Percentiles rank a stretch among this genome's conserved stretches.
phyloP scores from a whole-genome alignment of 176 grass and related monocot genomes.

The Hyparrhenia diplandra region DNA sequence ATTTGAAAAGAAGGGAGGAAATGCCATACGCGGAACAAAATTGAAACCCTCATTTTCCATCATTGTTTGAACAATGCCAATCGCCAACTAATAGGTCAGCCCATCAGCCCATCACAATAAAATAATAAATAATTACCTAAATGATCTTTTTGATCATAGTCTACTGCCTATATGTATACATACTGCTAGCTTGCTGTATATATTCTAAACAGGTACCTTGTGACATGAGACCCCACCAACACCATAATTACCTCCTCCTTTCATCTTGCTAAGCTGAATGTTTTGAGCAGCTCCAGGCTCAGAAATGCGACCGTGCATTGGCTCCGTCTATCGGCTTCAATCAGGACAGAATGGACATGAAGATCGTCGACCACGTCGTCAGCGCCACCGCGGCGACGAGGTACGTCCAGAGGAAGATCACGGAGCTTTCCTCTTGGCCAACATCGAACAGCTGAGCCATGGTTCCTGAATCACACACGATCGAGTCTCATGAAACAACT shows the following conservation, averaged over 20 bases:
- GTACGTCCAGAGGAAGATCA: conserved; percentile 77
- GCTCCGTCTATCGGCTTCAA: background rate
- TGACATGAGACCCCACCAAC: too few relatives aligned
- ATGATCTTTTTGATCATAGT: background rate
- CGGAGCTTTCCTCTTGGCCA: conserved; percentile 70
- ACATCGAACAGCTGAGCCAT: conserved; percentile 78
- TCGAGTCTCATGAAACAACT: background rate
- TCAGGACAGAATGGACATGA: conserved; percentile 69
- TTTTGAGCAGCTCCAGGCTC: background rate
- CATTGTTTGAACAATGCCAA: too few relatives aligned
- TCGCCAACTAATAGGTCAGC: too few relatives aligned
- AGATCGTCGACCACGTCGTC: conserved; percentile 72
- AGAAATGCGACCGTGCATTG: background rate
- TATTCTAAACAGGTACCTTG: background rate
- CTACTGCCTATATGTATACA: background rate
- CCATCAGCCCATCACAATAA: background rate
- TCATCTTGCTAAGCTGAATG: background rate
- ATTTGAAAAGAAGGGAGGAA: too few relatives aligned
- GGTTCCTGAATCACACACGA: conserved; percentile 41
- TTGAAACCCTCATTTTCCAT: too few relatives aligned
- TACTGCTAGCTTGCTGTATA: background rate
- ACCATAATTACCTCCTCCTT: background rate
- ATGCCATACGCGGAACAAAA: too few relatives aligned
- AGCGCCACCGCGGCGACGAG: conserved; percentile 48
- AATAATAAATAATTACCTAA: background rate